phyloP scores from a whole-genome alignment of 441 rosid species.

The Pelargonium australe region DNA sequence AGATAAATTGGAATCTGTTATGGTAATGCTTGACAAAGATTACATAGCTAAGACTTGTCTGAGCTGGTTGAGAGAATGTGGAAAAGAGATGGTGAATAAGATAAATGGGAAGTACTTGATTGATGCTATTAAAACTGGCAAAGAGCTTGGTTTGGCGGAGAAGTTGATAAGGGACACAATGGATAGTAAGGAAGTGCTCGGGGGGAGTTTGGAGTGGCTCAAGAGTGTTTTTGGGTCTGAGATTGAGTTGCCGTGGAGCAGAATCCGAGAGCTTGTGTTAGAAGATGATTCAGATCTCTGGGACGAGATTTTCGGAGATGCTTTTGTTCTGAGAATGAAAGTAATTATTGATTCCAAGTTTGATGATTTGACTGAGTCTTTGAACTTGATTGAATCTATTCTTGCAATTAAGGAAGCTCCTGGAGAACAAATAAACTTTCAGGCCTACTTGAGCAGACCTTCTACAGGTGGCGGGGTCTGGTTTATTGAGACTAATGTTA shows the following conservation, averaged over 20 bases:
- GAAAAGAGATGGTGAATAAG: constrained; percentile 49
- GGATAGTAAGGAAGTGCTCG: constrained; percentile 76
- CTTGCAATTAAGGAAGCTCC: constrained; percentile 34
- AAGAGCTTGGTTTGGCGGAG: constrained; percentile 75
- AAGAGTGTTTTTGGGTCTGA: constrained; percentile 88
- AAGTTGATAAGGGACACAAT: constrained; percentile 73
- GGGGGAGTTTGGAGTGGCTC: constrained; percentile 92
- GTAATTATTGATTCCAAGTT: constrained; percentile 55
- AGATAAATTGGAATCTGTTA: constrained; percentile 64
- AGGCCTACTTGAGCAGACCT: constrained; percentile 73
- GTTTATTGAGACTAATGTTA: constrained; percentile 70
- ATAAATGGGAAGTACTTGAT: constrained; percentile 62
- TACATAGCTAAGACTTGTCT: constrained; percentile 56
- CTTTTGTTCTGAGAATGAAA: constrained; percentile 87
- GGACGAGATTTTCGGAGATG: constrained; percentile 96
- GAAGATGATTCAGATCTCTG: constrained; percentile 85
- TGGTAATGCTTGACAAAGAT: constrained; percentile 49
- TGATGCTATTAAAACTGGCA: constrained; percentile 57
- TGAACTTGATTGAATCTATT: constrained; percentile 54
- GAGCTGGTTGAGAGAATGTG: constrained; percentile 76
- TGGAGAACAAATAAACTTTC: constrained; percentile 59
- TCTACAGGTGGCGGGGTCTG: constrained; percentile 90
- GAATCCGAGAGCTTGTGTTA: constrained; percentile 80
- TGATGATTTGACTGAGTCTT: constrained; percentile 48
- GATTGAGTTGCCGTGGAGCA: constrained; percentile 92